Percentiles rank a stretch among this genome's conserved stretches.
These are phyloP conservation scores for Penicillium brevicompactum DNA, from an alignment of 2,329 filamentous ascomycete species.

Conservation along the genomic window DNA sequence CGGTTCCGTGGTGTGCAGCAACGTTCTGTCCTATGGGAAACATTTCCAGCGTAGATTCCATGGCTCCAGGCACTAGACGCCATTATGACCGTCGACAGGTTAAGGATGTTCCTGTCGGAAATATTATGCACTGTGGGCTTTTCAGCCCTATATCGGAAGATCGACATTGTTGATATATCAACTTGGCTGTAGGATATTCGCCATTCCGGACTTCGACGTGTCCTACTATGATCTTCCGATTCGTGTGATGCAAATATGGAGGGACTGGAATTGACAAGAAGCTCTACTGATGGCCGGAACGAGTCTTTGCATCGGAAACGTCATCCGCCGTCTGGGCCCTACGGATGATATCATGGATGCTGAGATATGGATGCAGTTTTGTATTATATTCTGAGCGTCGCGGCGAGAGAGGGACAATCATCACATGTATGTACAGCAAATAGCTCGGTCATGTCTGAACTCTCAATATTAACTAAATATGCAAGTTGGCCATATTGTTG, in stretches of 20 bases:
- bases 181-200: not conserved
- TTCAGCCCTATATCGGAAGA: slow-evolving; percentile 1
- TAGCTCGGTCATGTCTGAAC: not conserved
- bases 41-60: slow-evolving; percentile 8
- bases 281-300: not conserved
- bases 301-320: not conserved
- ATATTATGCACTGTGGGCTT: slow-evolving; percentile 15
- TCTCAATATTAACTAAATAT: not conserved
- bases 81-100: slow-evolving; percentile 25
- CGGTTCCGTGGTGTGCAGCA: slow-evolving; percentile 9
- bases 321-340: not conserved
- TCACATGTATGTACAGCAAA: not conserved
- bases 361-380: not conserved
- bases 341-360: not conserved
- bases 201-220: too few species aligned
- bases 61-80: slow-evolving; percentile 7
- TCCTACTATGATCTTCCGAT: too few species aligned
- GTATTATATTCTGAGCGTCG: not conserved
- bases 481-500: slow-evolving; percentile 1
- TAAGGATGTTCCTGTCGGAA: slow-evolving; percentile 16
- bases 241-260: too few species aligned
- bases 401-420: not conserved
- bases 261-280: too few species aligned
- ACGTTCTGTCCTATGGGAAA: slow-evolving; percentile 18
- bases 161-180: not conserved